Conservation (phyloP, 192 early-diverging fungal species). For the Geosiphon pyriformis region DNA sequence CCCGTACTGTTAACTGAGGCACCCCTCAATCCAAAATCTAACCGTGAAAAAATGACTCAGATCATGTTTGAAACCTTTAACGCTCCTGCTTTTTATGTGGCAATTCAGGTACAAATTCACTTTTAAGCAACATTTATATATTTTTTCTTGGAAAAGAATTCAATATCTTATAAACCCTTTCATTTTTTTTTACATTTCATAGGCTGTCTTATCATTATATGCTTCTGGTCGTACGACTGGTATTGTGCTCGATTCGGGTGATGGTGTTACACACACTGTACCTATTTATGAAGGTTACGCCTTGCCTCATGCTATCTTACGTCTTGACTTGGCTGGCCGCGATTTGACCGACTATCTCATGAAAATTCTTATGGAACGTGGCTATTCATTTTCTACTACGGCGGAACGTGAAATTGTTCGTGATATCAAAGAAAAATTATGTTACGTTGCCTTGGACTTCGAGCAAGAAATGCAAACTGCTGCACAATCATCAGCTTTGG, state of each 20-base stretch:
- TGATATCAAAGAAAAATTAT: slow-evolving; percentile 99
- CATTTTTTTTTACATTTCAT: not conserved
- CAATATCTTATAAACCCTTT: not conserved
- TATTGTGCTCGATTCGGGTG: slow-evolving; percentile 97
- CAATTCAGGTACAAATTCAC: slow-evolving; percentile 60
- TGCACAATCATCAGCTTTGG: slow-evolving; percentile 82
- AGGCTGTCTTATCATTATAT: slow-evolving; percentile 91
- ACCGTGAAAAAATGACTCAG: slow-evolving; percentile 99
- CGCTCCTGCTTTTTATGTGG: slow-evolving; percentile 94
- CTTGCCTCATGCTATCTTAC: slow-evolving; percentile 92
- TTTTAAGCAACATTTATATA: not conserved
- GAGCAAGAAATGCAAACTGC: slow-evolving; percentile 98
- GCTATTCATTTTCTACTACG: slow-evolving; percentile 92
- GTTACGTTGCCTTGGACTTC: slow-evolving; percentile 97
- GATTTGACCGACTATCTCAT: slow-evolving; percentile 93
- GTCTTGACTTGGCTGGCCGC: slow-evolving; percentile 95
- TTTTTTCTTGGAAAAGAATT: not conserved
- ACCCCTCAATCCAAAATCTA: slow-evolving; percentile 95
- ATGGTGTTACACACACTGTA: slow-evolving; percentile 96
- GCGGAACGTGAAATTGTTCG: slow-evolving; percentile 98
- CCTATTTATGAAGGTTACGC: slow-evolving; percentile 98
- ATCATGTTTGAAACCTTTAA: slow-evolving; percentile 99
- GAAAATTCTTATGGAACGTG: slow-evolving; percentile 92
- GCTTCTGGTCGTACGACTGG: slow-evolving; percentile 97
- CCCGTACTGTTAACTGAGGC: slow-evolving; percentile 97